A percentile compares a stretch with the other conserved stretches of the same genome.
Evolutionary conservation across 2,329 filamentous ascomycete genomes (phyloP).

Genomic region (Stagonosporopsis cucurbitacearum): DNA sequence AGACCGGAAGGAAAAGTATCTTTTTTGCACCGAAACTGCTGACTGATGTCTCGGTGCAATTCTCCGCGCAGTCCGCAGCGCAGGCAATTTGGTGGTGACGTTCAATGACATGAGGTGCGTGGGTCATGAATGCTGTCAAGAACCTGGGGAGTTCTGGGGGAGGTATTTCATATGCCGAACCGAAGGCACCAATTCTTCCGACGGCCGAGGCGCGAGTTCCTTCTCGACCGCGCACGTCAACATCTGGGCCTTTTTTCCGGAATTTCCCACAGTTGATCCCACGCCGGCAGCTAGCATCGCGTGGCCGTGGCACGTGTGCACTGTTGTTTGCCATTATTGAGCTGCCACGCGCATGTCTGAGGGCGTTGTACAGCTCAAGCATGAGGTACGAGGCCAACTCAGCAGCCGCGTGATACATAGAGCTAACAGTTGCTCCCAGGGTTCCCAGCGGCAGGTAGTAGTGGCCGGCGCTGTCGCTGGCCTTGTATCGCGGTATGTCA

Average conservation of each 20-base stretch:
- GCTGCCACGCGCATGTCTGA: constrained; percentile 66
- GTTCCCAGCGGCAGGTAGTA: constrained; percentile 70
- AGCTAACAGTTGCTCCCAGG: constrained; percentile 52
- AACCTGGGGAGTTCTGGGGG: constrained; percentile 4
- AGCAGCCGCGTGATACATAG: constrained; percentile 2
- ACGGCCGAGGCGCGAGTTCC: constrained; percentile 13
- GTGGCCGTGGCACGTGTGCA: constrained; percentile 27
- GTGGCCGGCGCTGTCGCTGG: constrained; percentile 75
- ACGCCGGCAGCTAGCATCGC: constrained; percentile 23
- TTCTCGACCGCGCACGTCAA: constrained; percentile 16
- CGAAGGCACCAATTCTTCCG: constrained; percentile 18
- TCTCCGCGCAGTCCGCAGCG: constrained; percentile 11
- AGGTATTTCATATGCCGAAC: constrained; percentile 26
- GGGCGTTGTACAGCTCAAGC: constrained; percentile 68
- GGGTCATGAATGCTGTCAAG: constrained; percentile 4
- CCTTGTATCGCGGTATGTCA: constrained; percentile 77
- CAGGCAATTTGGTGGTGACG: constrained; percentile 31
- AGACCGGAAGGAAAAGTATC: constrained; percentile 28
- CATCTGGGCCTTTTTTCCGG: constrained; percentile 22
- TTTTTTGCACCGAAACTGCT: constrained; percentile 5
- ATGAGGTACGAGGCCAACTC: constrained; percentile 62
- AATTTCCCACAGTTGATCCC: constrained; percentile 20
- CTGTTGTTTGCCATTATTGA: constrained; percentile 23
- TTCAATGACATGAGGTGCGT: constrained; percentile 36
- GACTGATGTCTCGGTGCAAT: constrained; percentile 9